Conservation (phyloP, 108 stramenopile genomes). For the Nitzschia sp. region DNA sequence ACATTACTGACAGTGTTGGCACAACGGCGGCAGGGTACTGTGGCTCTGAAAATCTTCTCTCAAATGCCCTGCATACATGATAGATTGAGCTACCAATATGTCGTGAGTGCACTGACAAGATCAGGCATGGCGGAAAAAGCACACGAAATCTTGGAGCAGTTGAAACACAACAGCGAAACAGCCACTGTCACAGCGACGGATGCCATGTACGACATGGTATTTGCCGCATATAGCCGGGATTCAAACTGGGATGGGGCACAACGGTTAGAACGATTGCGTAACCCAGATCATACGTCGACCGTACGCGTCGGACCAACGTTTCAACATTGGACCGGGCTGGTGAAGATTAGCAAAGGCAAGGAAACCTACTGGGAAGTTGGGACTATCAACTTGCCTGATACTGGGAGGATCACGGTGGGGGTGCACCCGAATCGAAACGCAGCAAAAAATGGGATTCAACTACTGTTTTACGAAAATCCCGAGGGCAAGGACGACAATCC, state of each 20-base stretch:
- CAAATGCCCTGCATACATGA: constrained; percentile 11
- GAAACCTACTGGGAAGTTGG: constrained; percentile 31
- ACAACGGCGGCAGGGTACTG: constrained; percentile 21
- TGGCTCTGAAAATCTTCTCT: constrained; percentile 25
- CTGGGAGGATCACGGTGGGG: constrained; percentile 27
- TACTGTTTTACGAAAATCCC: constrained; percentile 27
- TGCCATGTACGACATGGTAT: constrained; percentile 17
- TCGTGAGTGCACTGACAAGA: constrained; percentile 24
- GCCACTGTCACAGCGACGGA: not conserved
- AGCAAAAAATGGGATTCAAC: constrained; percentile 37
- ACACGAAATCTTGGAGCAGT: constrained; percentile 16
- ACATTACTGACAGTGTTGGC: constrained; percentile 39
- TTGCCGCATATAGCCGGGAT: constrained; percentile 13
- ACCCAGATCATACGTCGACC: not conserved
- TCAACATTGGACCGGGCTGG: constrained; percentile 35
- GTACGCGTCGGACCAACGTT: constrained; percentile 3
- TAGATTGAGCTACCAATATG: constrained; percentile 25
- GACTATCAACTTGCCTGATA: not conserved
- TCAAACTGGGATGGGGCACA: constrained; percentile 13
- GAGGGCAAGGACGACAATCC: not conserved
- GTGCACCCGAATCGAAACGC: constrained; percentile 45
- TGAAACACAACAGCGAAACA: not conserved
- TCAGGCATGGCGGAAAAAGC: constrained; percentile 25
- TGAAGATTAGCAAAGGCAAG: constrained; percentile 33
- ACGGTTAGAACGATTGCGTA: not conserved